Evolutionary conservation across 306 rosid species (phyloP), one percentile per base, ranked within the genome.

Genomic region (Carpinus viminea): DNA sequence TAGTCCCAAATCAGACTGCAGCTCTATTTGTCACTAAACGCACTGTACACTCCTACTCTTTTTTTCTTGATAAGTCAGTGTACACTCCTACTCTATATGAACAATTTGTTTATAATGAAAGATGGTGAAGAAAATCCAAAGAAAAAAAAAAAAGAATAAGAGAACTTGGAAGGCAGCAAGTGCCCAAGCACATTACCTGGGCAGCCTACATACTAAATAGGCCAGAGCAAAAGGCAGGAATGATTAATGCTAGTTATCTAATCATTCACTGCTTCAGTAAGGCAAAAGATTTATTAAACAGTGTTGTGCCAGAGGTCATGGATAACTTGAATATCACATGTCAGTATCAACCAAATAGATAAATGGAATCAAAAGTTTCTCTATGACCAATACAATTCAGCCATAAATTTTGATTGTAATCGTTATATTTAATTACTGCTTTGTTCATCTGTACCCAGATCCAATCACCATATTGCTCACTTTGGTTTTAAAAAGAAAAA

Each of bases 1-100:
- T 28, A 50, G 80, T 78, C 51, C 73, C 70, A 75, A 59, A 77
- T 78, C 70, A 47, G 36, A 52, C 54, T 66, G 78, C 6, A 74
- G 50, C 51, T 70, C 57, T 41, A 53, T 43, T 24, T 5, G 73
- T 43, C 72, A 53, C 43, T 62, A 51, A n/a, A 15, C 38, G 51
- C 47, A 41, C 64, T 80, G 62, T 16, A 4, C 28, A 59, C 26
- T 73, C 57, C 72, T n/a, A 78, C 68, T 47, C 52, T 51, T n/a
- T n/a, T n/a, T n/a, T n/a, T n/a, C n/a, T n/a, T n/a, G n/a, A n/a
- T n/a, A n/a, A n/a, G n/a, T n/a, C n/a, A n/a, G n/a, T 80, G 62
- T 16, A 4, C 28, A 59, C 26, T 73, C 57, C 72, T n/a, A 78
- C 68, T 47, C 52, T 51, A 53, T 17, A 68, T 52, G 28, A 74